A percentile compares a stretch with the other conserved stretches of the same genome.
Conservation (phyloP, 1,284 basidiomycete species). For the Wallemia ichthyophaga region DNA sequence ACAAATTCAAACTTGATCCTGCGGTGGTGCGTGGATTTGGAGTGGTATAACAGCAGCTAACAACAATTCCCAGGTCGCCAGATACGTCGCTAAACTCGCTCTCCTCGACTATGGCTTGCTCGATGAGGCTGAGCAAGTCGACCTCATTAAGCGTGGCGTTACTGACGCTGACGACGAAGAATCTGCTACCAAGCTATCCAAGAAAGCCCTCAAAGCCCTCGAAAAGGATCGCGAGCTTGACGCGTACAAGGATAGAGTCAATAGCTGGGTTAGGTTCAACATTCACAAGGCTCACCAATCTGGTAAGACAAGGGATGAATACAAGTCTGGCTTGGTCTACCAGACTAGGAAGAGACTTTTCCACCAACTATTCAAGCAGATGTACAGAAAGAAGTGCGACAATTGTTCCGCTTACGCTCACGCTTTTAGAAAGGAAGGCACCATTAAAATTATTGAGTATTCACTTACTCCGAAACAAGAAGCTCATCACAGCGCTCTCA, state of each 20-base stretch:
- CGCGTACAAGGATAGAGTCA: conserved; percentile 46
- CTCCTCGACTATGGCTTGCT: conserved; percentile 14
- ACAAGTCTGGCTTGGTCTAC: conserved; percentile 84
- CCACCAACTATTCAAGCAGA: conserved; percentile 51
- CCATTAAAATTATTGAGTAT: conserved; percentile 37
- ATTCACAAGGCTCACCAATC: conserved; percentile 27
- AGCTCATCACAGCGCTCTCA: conserved; percentile 69
- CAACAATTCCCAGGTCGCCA: conserved; percentile 80
- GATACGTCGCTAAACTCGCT: conserved; percentile 9
- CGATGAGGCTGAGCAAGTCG: conserved; percentile 7
- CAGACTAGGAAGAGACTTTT: conserved; percentile 67
- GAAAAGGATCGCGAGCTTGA: conserved; percentile 56
- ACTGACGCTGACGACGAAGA: conserved; percentile 9
- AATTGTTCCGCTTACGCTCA: neutral
- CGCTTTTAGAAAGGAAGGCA: neutral
- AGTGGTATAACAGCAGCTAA: too few species aligned
- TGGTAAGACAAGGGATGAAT: conserved; percentile 65
- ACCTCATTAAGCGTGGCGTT: conserved; percentile 9
- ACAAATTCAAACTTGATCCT: conserved; percentile 95
- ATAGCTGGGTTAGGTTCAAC: conserved; percentile 10
- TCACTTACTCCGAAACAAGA: conserved; percentile 95
- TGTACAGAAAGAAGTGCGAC: conserved; percentile 38
- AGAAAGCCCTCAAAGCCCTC: conserved; percentile 23
- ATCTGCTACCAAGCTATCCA: conserved; percentile 8
- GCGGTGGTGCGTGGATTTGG: conserved; percentile 67